phyloP scores from a whole-genome alignment of 257 asterid genomes.

The Solanum dulcamara region DNA sequence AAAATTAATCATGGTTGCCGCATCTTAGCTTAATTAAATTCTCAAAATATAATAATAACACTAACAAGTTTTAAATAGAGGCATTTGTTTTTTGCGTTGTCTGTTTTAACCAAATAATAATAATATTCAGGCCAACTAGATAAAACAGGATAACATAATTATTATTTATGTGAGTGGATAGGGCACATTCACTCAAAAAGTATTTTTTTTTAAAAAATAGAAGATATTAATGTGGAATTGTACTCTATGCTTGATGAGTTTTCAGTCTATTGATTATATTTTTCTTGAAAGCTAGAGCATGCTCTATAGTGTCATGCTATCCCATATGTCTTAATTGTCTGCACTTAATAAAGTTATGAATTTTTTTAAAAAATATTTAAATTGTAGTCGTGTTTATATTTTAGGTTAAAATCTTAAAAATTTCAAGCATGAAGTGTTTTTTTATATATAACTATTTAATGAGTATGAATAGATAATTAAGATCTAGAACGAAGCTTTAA shows the following conservation, averaged over 20 bases:
- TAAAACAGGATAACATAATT: neutral
- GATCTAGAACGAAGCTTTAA: too few relatives aligned
- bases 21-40: neutral
- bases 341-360: too few relatives aligned
- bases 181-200: neutral
- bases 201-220: too few relatives aligned
- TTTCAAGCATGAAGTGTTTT: too few relatives aligned
- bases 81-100: neutral
- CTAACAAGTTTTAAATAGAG: neutral
- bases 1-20: neutral
- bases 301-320: too few relatives aligned
- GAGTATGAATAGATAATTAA: too few relatives aligned
- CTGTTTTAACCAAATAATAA: neutral
- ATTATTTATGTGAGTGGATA: neutral
- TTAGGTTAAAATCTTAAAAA: too few relatives aligned
- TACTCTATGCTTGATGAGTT: neutral
- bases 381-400: too few relatives aligned
- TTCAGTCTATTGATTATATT: neutral
- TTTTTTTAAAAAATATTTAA: too few relatives aligned
- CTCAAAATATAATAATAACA: neutral
- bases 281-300: neutral
- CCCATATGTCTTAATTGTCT: too few relatives aligned
- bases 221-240: neutral
- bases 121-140: neutral
- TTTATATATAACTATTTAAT: too few relatives aligned